These are phyloP conservation scores for Globisporangium canariense DNA, from an alignment of 352 stramenopile genomes.

Conservation along the genomic window DNA sequence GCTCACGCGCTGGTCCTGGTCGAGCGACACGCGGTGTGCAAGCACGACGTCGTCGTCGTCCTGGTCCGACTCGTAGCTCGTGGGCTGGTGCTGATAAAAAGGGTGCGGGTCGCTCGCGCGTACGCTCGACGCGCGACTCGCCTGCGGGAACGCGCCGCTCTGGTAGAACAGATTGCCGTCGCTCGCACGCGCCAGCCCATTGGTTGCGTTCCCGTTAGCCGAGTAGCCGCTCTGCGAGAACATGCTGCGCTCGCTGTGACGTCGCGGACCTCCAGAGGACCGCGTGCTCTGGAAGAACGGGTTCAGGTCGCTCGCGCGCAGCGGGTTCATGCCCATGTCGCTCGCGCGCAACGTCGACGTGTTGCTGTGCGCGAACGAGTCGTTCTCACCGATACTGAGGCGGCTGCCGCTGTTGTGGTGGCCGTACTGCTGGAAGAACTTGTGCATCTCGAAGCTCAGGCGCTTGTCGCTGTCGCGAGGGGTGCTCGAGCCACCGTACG, in stretches of 20 bases:
- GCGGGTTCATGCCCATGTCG: slow-evolving; percentile 20
- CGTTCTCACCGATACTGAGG: slow-evolving; percentile 33
- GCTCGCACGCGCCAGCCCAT: slow-evolving; percentile 28
- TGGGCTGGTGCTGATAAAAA: slow-evolving; percentile 21
- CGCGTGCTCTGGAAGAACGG: slow-evolving; percentile 29
- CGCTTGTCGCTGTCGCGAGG: slow-evolving; percentile 37
- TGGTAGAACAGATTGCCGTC: slow-evolving; percentile 50
- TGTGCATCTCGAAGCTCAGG: slow-evolving; percentile 65
- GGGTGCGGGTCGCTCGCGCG: slow-evolving; percentile 21
- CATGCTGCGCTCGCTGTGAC: slow-evolving; percentile 22
- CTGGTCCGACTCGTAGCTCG: slow-evolving; percentile 19
- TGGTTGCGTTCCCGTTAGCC: slow-evolving; percentile 7
- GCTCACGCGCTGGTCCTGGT: slow-evolving; percentile 58
- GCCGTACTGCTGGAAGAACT: slow-evolving; percentile 68
- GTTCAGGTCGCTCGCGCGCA: slow-evolving; percentile 39
- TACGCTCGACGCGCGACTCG: neutral
- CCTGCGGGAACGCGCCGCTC: slow-evolving; percentile 14
- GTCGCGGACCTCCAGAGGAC: slow-evolving; percentile 25
- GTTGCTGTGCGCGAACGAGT: slow-evolving; percentile 42
- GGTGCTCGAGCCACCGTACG: slow-evolving; percentile 22
- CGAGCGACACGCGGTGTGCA: slow-evolving; percentile 53
- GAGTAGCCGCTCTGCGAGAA: slow-evolving; percentile 23
- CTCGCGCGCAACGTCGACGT: slow-evolving; percentile 44
- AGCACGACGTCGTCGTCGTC: slow-evolving; percentile 51
- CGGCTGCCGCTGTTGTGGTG: slow-evolving; percentile 12